Evolutionary conservation across 225 moss, liverwort and hornwort genomes (phyloP).

Genomic region (Sphagnum contortum): DNA sequence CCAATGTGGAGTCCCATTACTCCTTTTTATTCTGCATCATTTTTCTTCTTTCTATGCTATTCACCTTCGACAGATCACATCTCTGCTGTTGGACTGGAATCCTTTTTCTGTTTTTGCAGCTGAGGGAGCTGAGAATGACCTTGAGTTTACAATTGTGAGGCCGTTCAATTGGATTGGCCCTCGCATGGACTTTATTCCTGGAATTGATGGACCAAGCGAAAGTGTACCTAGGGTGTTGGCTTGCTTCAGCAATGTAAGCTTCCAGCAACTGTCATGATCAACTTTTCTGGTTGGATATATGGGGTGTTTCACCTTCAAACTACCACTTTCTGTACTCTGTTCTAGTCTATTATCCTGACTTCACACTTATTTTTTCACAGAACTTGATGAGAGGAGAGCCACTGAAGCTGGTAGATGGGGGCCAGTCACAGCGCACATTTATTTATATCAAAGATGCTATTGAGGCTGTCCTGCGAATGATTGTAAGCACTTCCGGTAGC

Average conservation of each 20-base stretch:
- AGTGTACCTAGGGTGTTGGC: constrained; percentile 60
- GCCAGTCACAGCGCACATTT: constrained; percentile 39
- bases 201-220: constrained; percentile 52
- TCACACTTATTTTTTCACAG: constrained; percentile 8
- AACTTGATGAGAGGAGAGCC: constrained; percentile 48
- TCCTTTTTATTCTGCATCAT: no score
- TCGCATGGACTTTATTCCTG: constrained; percentile 65
- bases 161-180: constrained; percentile 57
- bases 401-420: constrained; percentile 45
- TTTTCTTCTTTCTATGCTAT: no score
- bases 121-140: constrained; percentile 39
- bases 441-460: constrained; percentile 52
- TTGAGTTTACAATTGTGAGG: constrained; percentile 41
- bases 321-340: no score
- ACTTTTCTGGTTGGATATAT: neutral
- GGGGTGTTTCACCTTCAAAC: neutral
- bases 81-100: no score
- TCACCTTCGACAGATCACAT: no score
- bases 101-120: constrained; percentile 12
- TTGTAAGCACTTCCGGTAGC: constrained; percentile 15
- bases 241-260: constrained; percentile 54
- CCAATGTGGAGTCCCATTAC: no score
- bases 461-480: constrained; percentile 37
- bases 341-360: no score
- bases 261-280: neutral